These are phyloP conservation scores for Nannizziopsis arthrosporioides DNA, from an alignment of 2,329 filamentous ascomycete species.

Conservation along the genomic window DNA sequence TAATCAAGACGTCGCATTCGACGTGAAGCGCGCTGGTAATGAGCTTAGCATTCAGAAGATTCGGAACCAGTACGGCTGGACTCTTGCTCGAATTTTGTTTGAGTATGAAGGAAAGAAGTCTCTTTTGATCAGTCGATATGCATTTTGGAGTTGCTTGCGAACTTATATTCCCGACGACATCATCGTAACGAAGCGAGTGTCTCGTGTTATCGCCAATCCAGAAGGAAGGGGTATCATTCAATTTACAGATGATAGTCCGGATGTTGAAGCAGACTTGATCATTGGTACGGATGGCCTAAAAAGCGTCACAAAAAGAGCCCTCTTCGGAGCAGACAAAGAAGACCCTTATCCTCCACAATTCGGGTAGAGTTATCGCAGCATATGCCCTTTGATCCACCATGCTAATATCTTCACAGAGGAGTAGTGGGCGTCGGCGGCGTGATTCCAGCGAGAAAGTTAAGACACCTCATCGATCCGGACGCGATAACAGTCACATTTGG, in stretches of 20 bases:
- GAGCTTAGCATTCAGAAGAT: constrained; percentile 24
- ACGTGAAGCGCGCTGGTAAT: constrained; percentile 28
- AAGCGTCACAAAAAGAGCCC: constrained; percentile 25
- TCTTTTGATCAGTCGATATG: constrained; percentile 30
- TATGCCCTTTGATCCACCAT: neutral
- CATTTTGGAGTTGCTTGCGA: constrained; percentile 30
- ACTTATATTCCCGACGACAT: constrained; percentile 25
- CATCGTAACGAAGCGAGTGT: constrained; percentile 27
- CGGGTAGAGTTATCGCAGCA: constrained; percentile 23
- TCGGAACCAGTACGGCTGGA: constrained; percentile 26
- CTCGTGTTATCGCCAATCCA: constrained; percentile 19
- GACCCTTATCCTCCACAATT: constrained; percentile 31
- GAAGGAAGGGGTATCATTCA: constrained; percentile 21
- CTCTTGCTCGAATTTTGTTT: constrained; percentile 21
- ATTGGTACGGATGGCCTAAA: constrained; percentile 36
- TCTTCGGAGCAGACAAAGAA: constrained; percentile 27
- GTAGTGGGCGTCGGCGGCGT: constrained; percentile 39
- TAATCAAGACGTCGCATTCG: constrained; percentile 25
- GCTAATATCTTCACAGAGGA: constrained; percentile 21
- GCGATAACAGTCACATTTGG: constrained; percentile 38
- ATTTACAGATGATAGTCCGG: constrained; percentile 26
- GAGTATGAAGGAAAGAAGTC: constrained; percentile 18
- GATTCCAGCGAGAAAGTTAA: constrained; percentile 23
- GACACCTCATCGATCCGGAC: constrained; percentile 24
- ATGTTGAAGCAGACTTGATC: constrained; percentile 31